These are phyloP conservation scores for Rhododendron ferrugineum DNA, from an alignment of 148 eudicot species.

Conservation along the genomic window DNA sequence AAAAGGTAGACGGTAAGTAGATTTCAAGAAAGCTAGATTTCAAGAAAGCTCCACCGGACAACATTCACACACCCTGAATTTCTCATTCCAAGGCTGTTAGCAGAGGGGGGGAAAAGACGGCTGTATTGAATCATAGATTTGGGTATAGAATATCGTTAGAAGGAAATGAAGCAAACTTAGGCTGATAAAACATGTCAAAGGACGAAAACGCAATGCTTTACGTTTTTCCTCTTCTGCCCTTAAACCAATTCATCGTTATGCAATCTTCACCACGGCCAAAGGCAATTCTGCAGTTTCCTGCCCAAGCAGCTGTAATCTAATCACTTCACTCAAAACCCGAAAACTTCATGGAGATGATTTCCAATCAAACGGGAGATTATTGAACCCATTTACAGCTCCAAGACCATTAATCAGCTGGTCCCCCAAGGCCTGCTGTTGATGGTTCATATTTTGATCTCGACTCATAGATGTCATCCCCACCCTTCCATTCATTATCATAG, in stretches of 20 bases:
- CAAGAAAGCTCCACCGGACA: constrained; percentile 16
- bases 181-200: constrained; percentile 15
- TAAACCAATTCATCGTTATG: constrained; percentile 1
- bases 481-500: constrained; percentile 65
- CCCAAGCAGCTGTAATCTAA: not conserved
- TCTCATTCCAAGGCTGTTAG: constrained; percentile 8
- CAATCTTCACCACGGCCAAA: constrained; percentile 12
- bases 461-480: constrained; percentile 44
- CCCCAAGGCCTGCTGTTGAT: constrained; percentile 63
- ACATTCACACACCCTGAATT: constrained; percentile 4
- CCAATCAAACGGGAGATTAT: constrained; percentile 69
- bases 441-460: constrained; percentile 55
- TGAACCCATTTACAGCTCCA: constrained; percentile 69
- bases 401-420: constrained; percentile 64
- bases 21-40: constrained; percentile 3
- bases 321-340: not conserved
- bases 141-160: constrained; percentile 7
- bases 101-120: not conserved
- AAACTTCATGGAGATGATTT: constrained; percentile 49
- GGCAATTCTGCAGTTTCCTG: constrained; percentile 6
- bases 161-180: constrained; percentile 8
- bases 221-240: constrained; percentile 13
- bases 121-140: constrained; percentile 15
- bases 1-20: constrained; percentile 11
- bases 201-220: constrained; percentile 19